These are phyloP conservation scores for Coprinopsis strossmayeri DNA, from an alignment of 768 basidiomycete genomes.

Conservation along the genomic window DNA sequence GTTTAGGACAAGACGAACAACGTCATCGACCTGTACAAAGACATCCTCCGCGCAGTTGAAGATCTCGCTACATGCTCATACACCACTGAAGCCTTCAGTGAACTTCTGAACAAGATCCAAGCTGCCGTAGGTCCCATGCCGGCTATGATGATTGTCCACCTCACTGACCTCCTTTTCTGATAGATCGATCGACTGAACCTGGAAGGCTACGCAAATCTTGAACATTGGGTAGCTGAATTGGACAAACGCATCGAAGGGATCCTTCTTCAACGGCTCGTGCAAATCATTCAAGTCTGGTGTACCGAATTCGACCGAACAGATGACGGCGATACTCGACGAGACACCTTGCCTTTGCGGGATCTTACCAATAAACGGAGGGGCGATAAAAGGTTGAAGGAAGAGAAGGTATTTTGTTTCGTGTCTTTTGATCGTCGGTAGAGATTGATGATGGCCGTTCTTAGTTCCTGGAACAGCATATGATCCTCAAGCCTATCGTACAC, in stretches of 20 bases:
- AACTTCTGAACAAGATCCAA: conserved; percentile 74
- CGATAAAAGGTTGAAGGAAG: conserved; percentile 70
- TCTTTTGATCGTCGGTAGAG: neutral
- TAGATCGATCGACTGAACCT: conserved; percentile 92
- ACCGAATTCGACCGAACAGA: conserved; percentile 75
- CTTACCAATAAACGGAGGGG: conserved; percentile 57
- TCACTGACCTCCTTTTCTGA: neutral
- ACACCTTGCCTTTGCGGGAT: conserved; percentile 44
- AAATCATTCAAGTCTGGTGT: conserved; percentile 85
- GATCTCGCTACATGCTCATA: conserved; percentile 86
- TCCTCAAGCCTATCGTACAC: conserved; percentile 82
- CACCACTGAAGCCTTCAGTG: conserved; percentile 74
- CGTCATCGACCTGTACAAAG: conserved; percentile 86
- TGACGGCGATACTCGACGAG: conserved; percentile 57
- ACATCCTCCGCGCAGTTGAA: conserved; percentile 78
- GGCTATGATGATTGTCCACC: neutral
- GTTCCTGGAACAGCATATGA: conserved; percentile 70
- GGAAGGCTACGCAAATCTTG: conserved; percentile 93
- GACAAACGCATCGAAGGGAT: conserved; percentile 80
- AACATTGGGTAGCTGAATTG: conserved; percentile 83
- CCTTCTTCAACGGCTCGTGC: conserved; percentile 64
- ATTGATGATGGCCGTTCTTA: conserved; percentile 18
- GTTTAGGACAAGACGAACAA: conserved; percentile 87
- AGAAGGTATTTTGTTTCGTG: conserved; percentile 48
- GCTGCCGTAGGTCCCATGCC: conserved; percentile 61